Conservation (phyloP, 306 rosid genomes). For the Quercus rubra region DNA sequence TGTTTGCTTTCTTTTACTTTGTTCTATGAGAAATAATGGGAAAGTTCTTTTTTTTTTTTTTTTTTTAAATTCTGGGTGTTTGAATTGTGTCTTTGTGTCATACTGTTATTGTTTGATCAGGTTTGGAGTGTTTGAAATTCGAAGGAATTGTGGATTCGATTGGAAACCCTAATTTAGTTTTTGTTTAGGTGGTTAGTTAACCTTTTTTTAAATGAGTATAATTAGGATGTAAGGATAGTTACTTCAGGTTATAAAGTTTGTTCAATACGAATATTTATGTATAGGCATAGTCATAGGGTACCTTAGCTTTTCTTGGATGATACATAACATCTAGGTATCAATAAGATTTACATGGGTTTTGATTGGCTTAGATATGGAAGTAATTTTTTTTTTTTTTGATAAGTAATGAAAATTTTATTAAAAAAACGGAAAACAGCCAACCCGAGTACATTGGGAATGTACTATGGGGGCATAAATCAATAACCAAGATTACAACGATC, state of each 20-base stretch:
- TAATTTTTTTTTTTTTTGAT: no score
- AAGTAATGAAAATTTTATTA: no score
- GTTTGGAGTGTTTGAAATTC: not conserved
- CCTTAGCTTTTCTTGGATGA: not conserved
- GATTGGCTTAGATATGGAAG: not conserved
- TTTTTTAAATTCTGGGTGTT: not conserved
- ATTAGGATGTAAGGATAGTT: not conserved
- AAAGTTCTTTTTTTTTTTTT: no score
- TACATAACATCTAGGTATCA: not conserved
- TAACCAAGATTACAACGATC: no score
- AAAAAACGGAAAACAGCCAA: no score
- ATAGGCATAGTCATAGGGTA: not conserved
- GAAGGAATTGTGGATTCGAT: not conserved
- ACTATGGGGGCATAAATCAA: no score
- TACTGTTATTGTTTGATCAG: not conserved
- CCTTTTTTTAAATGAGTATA: not conserved
- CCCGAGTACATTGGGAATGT: no score
- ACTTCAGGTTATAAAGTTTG: not conserved
- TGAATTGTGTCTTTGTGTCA: not conserved
- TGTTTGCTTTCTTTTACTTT: not conserved
- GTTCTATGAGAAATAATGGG: not conserved
- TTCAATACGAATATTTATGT: not conserved
- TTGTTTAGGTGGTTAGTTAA: not conserved
- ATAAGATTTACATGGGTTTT: not conserved
- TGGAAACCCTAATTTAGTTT: conserved; percentile 1